Percentiles rank a stretch among this genome's conserved stretches.
Evolutionary conservation across 1,284 basidiomycete genomes (phyloP).

Genomic region (Cutaneotrichosporon dermatis): DNA sequence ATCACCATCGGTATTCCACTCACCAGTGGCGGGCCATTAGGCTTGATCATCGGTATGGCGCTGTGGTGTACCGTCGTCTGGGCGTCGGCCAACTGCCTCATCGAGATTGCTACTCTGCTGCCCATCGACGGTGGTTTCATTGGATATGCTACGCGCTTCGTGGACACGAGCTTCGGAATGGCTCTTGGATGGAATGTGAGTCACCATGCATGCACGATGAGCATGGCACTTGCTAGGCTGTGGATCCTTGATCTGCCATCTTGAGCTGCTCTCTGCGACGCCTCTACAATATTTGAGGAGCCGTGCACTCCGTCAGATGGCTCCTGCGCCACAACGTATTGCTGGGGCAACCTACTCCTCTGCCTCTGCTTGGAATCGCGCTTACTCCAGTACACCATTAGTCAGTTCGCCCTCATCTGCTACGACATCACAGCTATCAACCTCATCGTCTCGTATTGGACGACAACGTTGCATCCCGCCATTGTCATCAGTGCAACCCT

Average conservation of each 20-base stretch:
- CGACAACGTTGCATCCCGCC: constrained; percentile 25
- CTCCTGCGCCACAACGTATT: too few species aligned
- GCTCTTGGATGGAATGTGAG: constrained; percentile 24
- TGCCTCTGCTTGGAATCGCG: neutral
- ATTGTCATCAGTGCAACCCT: constrained; percentile 28
- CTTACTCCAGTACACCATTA: constrained; percentile 16
- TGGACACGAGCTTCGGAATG: constrained; percentile 21
- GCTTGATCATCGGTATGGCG: constrained; percentile 24
- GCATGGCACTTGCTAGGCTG: neutral
- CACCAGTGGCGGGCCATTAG: constrained; percentile 25
- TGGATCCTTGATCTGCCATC: too few species aligned
- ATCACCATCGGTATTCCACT: constrained; percentile 26
- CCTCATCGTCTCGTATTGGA: constrained; percentile 27
- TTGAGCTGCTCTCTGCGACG: too few species aligned
- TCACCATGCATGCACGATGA: neutral
- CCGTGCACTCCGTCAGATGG: too few species aligned
- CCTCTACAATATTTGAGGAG: too few species aligned
- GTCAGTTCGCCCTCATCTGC: constrained; percentile 21
- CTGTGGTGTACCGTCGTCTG: constrained; percentile 24
- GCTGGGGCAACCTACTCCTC: too few species aligned
- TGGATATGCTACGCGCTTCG: constrained; percentile 21
- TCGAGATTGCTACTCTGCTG: constrained; percentile 26
- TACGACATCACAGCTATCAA: constrained; percentile 22
- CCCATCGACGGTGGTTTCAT: constrained; percentile 27
- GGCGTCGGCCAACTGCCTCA: constrained; percentile 24